Evolutionary conservation across 495 filamentous ascomycete genomes (phyloP).

Genomic region (Aspergillus indologenus): DNA sequence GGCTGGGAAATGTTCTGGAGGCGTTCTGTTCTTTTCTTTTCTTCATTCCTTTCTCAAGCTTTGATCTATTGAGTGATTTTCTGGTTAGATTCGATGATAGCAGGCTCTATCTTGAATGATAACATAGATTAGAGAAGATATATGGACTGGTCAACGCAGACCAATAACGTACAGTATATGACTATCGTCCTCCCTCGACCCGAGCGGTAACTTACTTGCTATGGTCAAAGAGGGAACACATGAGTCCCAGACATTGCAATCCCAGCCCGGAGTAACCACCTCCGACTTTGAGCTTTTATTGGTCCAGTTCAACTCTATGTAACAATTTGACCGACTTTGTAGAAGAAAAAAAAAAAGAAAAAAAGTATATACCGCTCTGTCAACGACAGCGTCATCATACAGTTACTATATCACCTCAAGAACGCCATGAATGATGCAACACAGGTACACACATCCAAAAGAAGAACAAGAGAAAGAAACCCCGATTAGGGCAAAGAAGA

Average conservation of each 20-base stretch:
- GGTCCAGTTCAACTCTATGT: constrained; percentile 5
- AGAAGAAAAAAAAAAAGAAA: no score
- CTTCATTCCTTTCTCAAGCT: neutral
- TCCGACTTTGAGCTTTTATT: neutral
- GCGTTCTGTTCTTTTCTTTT: neutral
- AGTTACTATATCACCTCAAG: neutral
- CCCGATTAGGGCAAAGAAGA: no score
- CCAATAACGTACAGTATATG: no score
- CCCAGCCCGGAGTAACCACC: no score
- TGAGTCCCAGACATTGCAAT: no score
- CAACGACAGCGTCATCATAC: neutral
- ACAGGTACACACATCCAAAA: neutral
- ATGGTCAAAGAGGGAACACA: no score
- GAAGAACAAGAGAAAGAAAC: constrained; percentile 6
- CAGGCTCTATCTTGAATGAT: neutral
- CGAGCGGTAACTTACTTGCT: no score
- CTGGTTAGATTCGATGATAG: neutral
- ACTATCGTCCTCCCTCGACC: no score
- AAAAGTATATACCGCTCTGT: neutral
- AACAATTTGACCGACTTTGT: neutral
- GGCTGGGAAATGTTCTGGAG: neutral
- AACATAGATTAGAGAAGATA: neutral
- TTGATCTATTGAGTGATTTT: neutral
- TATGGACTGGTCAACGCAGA: no score
- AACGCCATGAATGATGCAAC: constrained; percentile 7